Evolutionary conservation across 2,329 filamentous ascomycete genomes (phyloP), one percentile per base, ranked within the genome.

Genomic region (Penicillium vulpinum): DNA sequence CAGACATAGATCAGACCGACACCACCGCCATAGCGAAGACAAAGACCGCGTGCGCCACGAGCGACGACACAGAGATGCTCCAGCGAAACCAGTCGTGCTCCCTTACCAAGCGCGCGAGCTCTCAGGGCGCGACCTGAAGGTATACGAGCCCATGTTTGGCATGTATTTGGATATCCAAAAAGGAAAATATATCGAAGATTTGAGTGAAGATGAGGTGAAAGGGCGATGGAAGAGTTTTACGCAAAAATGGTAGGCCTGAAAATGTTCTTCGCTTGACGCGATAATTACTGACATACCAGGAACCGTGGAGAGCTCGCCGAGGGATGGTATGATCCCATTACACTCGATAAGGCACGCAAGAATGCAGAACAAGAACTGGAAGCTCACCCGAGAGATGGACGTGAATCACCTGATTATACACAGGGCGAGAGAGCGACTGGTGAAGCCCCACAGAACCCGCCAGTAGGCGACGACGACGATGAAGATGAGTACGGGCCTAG

Each of bases 141-240:
- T 76, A 0, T 92, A 91, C 68, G 82, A 83, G 59, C 83, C 88
- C 0, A 79, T 97, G 57, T 90, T 97, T 61, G 90, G 87, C 16
- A 85, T 90, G 46, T 97, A 97, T 67, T 82, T 97, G 26, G 89
- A 92, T 65, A 84, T 96, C 33, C 93, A 97, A 74, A 97, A 97
- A 76, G 81, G 86, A 38, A 82, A 89, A 39, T 77, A 88, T 51
- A 77, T 95, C 1, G 81, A 86, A 18, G 82, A 84, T 10, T 79
- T 97, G 63, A 83, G 86, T 54, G 87, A 91, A 61, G 82, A 84
- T n/a, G 92, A 97, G 71, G 76, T 87, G 0, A 88, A 83, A 62
- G 92, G 92, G 1, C 81, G 93, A 54, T 99, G 93, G 92, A 96
- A 96, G 81, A 93, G 91, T 71, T 99, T 97, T 68, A 73, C 93